Evolutionary conservation across 352 stramenopile species (phyloP).

Genomic region (Globisporangium emineosum): DNA sequence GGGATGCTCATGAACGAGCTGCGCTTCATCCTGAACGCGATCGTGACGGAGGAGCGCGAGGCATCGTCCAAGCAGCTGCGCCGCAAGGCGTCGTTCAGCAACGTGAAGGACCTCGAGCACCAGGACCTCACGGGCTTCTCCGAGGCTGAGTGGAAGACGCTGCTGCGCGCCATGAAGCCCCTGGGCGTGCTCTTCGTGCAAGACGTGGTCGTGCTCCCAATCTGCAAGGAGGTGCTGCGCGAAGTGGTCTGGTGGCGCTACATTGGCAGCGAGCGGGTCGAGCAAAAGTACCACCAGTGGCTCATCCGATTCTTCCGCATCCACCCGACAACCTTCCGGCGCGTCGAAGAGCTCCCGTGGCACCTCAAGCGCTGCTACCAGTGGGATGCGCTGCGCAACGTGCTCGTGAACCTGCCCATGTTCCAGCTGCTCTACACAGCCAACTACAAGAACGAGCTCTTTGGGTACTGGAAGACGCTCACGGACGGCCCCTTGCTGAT

Average conservation of each 20-base stretch:
- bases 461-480: constrained; percentile 88
- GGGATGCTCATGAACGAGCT: constrained; percentile 88
- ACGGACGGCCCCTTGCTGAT: constrained; percentile 69
- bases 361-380: constrained; percentile 89
- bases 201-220: constrained; percentile 81
- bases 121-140: constrained; percentile 48
- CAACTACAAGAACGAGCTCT: constrained; percentile 89
- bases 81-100: constrained; percentile 30
- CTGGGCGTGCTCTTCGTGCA: constrained; percentile 82
- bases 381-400: constrained; percentile 82
- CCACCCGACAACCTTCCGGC: constrained; percentile 75
- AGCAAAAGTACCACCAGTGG: constrained; percentile 79
- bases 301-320: constrained; percentile 83
- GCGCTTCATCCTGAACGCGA: constrained; percentile 65
- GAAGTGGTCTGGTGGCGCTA: constrained; percentile 88
- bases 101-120: constrained; percentile 25
- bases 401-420: constrained; percentile 88
- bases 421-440: constrained; percentile 91
- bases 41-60: constrained; percentile 41
- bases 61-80: constrained; percentile 18
- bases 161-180: constrained; percentile 66
- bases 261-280: constrained; percentile 64
- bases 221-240: constrained; percentile 86
- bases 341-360: constrained; percentile 90
- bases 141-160: constrained; percentile 61